phyloP scores from a whole-genome alignment of 768 basidiomycete genomes.

The Phanerochaete sordida region DNA sequence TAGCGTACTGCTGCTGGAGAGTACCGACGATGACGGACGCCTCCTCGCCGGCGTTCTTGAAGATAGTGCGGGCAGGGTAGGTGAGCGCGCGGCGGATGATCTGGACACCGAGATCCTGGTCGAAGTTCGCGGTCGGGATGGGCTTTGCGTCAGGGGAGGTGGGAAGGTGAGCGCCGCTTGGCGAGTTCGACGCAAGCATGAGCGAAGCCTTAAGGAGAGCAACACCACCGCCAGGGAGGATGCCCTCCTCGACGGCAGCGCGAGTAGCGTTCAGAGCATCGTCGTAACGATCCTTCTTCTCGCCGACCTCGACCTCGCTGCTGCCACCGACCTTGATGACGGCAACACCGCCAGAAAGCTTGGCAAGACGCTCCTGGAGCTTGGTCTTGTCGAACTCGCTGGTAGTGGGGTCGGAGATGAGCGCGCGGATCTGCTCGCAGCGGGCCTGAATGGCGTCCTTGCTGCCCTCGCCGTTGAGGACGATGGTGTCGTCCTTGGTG shows the following conservation, averaged over 20 bases:
- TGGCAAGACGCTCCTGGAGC: conserved; percentile 95
- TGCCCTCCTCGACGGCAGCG: conserved; percentile 97
- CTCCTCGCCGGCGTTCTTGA: conserved; percentile 94
- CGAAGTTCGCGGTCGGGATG: conserved; percentile 87
- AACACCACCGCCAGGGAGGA: conserved; percentile 94
- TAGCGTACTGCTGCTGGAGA: conserved; percentile 64
- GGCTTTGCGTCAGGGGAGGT: conserved; percentile 56
- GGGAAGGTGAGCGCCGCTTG: conserved; percentile 29
- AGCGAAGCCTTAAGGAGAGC: conserved; percentile 86
- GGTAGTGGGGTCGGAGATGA: conserved; percentile 80
- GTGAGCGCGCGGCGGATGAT: conserved; percentile 88
- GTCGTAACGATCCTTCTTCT: conserved; percentile 99
- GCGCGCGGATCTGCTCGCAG: conserved; percentile 90
- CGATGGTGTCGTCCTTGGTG: conserved; percentile 97
- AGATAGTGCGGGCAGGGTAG: conserved; percentile 82
- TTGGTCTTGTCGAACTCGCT: conserved; percentile 93
- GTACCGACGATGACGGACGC: conserved; percentile 90
- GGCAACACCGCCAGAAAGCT: conserved; percentile 93
- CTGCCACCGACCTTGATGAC: conserved; percentile 97
- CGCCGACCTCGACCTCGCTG: conserved; percentile 93
- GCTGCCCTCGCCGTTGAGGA: conserved; percentile 90
- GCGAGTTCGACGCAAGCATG: conserved; percentile 50
- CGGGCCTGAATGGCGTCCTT: conserved; percentile 89
- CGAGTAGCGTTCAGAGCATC: conserved; percentile 98
- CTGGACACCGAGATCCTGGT: conserved; percentile 92